phyloP scores from a whole-genome alignment of 2,329 filamentous ascomycete genomes.

The Trichoderma afroharzianum region DNA sequence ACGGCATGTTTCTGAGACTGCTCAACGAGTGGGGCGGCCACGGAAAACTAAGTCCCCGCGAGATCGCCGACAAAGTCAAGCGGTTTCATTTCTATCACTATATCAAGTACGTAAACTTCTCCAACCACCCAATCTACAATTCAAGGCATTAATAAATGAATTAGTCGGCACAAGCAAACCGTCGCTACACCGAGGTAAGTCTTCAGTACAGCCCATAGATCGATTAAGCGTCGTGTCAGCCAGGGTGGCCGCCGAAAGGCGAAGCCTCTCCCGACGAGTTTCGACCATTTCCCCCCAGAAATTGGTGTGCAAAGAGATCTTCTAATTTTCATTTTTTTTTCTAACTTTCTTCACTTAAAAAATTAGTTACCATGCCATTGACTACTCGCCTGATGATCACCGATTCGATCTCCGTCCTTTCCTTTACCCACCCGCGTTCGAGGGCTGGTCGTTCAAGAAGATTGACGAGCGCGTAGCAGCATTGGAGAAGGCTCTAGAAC shows the following conservation, averaged over 20 bases:
- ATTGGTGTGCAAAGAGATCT: too few relatives aligned
- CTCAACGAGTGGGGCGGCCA: constrained; percentile 36
- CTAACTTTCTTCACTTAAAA: too few relatives aligned
- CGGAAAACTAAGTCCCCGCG: constrained; percentile 26
- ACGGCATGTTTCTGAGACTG: constrained; percentile 38
- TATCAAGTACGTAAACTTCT: neutral
- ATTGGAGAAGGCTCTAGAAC: constrained; percentile 27
- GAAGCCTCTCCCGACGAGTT: too few relatives aligned
- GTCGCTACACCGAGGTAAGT: neutral
- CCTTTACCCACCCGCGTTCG: constrained; percentile 33
- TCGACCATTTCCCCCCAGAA: too few relatives aligned
- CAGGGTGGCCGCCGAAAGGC: too few relatives aligned
- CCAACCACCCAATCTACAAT: neutral
- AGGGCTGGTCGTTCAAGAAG: constrained; percentile 37
- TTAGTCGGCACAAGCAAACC: neutral
- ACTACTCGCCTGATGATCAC: constrained; percentile 28
- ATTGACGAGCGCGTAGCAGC: constrained; percentile 37
- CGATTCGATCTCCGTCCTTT: constrained; percentile 23
- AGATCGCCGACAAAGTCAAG: constrained; percentile 35
- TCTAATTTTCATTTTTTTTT: too few relatives aligned
- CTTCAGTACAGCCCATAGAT: too few relatives aligned
- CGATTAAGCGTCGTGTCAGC: too few relatives aligned
- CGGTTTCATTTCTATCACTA: neutral
- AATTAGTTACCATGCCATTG: neutral
- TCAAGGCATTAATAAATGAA: neutral